A percentile compares a stretch with the other conserved stretches of the same genome.
These are phyloP conservation scores for Pseudomassariella vexata DNA, from an alignment of 2,329 filamentous ascomycete genomes.

Conservation along the genomic window DNA sequence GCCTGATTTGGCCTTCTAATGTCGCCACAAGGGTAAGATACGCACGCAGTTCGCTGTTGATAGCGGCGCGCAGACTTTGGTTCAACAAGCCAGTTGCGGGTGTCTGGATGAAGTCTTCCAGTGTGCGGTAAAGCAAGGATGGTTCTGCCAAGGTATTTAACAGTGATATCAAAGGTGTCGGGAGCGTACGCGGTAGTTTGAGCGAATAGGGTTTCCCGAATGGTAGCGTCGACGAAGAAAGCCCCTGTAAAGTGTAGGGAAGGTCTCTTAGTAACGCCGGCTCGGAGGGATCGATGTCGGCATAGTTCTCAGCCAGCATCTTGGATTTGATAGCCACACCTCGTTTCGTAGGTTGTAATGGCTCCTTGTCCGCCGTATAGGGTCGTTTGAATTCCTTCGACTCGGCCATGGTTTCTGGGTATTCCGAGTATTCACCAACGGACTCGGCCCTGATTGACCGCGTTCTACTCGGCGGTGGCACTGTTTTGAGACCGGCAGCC, in stretches of 20 bases:
- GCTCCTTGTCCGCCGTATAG: slow-evolving; percentile 14
- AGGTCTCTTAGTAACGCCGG: slow-evolving; percentile 68
- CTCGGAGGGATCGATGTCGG: slow-evolving; percentile 57
- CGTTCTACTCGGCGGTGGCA: neutral
- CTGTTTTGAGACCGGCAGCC: slow-evolving; percentile 4
- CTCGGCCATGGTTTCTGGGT: slow-evolving; percentile 12
- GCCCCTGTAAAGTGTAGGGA: slow-evolving; percentile 86
- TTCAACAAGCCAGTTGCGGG: slow-evolving; percentile 79
- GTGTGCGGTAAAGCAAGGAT: slow-evolving; percentile 78
- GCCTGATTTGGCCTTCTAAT: slow-evolving; percentile 83
- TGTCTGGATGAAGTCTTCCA: slow-evolving; percentile 77
- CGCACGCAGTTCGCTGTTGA: slow-evolving; percentile 77
- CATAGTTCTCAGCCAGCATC: slow-evolving; percentile 50
- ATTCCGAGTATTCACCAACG: slow-evolving; percentile 4
- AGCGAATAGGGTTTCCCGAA: slow-evolving; percentile 67
- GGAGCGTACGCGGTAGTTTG: slow-evolving; percentile 72
- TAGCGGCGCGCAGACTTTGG: slow-evolving; percentile 85
- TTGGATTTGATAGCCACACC: slow-evolving; percentile 53
- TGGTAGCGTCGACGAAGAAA: slow-evolving; percentile 78
- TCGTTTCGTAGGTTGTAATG: slow-evolving; percentile 26
- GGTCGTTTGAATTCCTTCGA: slow-evolving; percentile 18
- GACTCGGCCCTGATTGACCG: slow-evolving; percentile 1
- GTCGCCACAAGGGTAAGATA: slow-evolving; percentile 90
- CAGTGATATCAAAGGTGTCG: slow-evolving; percentile 78
- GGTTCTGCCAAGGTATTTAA: slow-evolving; percentile 89